Evolutionary conservation across 2,329 filamentous ascomycete species (phyloP).

Genomic region (Emergomyces orientalis): DNA sequence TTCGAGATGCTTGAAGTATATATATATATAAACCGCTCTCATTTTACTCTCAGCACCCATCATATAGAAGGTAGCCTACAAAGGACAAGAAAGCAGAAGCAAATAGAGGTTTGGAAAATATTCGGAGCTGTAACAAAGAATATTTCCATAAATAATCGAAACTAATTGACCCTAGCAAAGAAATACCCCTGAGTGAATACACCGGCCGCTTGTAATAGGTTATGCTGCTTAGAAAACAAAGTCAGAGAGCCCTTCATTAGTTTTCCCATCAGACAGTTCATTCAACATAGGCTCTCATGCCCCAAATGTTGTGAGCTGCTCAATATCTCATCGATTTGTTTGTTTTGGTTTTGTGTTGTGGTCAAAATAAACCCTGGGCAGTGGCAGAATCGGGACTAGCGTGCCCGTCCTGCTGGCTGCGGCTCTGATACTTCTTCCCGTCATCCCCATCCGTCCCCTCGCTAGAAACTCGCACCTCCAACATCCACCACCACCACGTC

Average conservation of each 20-base stretch:
- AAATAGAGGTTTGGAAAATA: not conserved
- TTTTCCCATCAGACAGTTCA: not conserved
- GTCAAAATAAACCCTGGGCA: constrained; percentile 10
- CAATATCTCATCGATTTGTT: not conserved
- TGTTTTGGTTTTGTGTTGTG: constrained; percentile 3
- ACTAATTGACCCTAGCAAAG: not conserved
- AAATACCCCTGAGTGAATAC: too few species aligned
- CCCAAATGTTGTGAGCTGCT: not conserved
- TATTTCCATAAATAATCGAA: not conserved
- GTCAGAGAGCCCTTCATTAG: not conserved
- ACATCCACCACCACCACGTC: not conserved
- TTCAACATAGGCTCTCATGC: not conserved
- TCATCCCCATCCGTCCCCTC: not conserved
- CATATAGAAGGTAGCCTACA: not conserved
- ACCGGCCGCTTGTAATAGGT: not conserved
- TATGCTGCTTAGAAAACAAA: not conserved
- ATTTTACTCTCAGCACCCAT: not conserved
- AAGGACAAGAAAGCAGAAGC: not conserved
- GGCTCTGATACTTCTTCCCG: constrained; percentile 5
- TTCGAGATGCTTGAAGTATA: too few species aligned
- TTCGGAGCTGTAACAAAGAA: not conserved
- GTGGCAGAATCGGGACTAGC: constrained; percentile 5
- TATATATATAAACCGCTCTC: not conserved
- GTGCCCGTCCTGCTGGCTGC: not conserved
- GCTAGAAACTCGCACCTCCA: not conserved